Base-by-base conservation (phyloP, 208 protist genomes). In the Leptomonas pyrrhocoris region DNA sequence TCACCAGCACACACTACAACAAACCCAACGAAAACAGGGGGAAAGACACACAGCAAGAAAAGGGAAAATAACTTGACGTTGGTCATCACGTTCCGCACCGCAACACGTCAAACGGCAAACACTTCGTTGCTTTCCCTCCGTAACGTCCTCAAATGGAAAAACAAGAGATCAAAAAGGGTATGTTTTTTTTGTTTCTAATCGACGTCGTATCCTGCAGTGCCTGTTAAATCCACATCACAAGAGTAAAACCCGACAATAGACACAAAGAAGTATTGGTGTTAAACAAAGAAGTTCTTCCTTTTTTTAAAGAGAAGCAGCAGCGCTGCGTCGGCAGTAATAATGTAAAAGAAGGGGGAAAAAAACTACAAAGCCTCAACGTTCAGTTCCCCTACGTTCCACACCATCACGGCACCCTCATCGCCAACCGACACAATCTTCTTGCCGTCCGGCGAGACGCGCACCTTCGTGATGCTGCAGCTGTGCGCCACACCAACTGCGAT, bases 361-460 rank as follows among this genome's bases (percentile, higher is more conserved):
- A 11, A 42, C 42, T 45, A 81, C 30, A 88, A 53, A 11, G 57
- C 61, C 34, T 77, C 63, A 11, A 93, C 66, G 43, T 80, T 60
- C 0, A 96, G 65, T 23, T 86, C 65, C 6, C 80, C 81, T 2
- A 95, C 85, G 23, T 81, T 88, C 97, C 97, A 98, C 50, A 98
- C 81, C 84, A 98, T 97, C 43, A 98, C 88, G 23, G 90, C 94
- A 25, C 97, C 97, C 49, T 98, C 95, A 25, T 97, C 94, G 1
- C 93, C 91, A 12, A 98, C 95, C 0, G 95, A 98, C 12, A 98
- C 93, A 62, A 98, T 93, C 28, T 82, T 89, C 57, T 88, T 72
- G 27, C 93, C 85, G 59, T 98, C 93, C 0, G 97, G 97, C 11
- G 88, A 89, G 18, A 98, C 89, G 1, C 84, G 84, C 21, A 96